Evolutionary conservation across 148 eudicot genomes (phyloP).

Genomic region (Oxyria digyna): DNA sequence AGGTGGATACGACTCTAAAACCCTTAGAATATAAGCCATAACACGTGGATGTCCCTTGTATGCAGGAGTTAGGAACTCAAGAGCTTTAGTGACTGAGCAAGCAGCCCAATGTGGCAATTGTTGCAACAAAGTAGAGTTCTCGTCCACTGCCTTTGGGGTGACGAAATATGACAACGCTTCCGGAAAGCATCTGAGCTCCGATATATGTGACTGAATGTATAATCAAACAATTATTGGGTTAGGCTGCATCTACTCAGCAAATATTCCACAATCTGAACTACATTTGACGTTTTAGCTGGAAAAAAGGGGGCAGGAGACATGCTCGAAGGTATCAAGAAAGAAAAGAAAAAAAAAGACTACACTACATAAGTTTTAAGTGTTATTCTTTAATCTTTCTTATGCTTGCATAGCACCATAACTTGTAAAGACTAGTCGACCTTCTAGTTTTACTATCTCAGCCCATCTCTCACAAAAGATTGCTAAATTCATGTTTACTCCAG

Average conservation of each 20-base stretch:
- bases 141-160: conserved; percentile 91
- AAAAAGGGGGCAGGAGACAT: neutral
- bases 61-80: conserved; percentile 82
- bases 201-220: conserved; percentile 57
- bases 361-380: neutral
- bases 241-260: conserved; percentile 2
- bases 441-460: neutral
- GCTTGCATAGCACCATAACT: neutral
- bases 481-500: neutral
- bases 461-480: neutral
- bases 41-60: conserved; percentile 94
- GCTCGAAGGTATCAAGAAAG: neutral
- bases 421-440: neutral
- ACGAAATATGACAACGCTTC: conserved; percentile 91
- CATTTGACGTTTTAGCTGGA: neutral
- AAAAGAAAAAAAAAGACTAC: neutral
- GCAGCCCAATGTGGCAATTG: conserved; percentile 99
- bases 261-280: neutral
- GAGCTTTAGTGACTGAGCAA: conserved; percentile 91
- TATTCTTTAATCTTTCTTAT: neutral
- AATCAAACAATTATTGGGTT: conserved; percentile 10
- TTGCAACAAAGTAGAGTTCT: conserved; percentile 78
- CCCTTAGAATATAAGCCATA: conserved; percentile 90
- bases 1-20: conserved; percentile 96
- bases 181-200: conserved; percentile 83